Conservation (phyloP, 306 rosid species). For the Inga leiocalycina region DNA sequence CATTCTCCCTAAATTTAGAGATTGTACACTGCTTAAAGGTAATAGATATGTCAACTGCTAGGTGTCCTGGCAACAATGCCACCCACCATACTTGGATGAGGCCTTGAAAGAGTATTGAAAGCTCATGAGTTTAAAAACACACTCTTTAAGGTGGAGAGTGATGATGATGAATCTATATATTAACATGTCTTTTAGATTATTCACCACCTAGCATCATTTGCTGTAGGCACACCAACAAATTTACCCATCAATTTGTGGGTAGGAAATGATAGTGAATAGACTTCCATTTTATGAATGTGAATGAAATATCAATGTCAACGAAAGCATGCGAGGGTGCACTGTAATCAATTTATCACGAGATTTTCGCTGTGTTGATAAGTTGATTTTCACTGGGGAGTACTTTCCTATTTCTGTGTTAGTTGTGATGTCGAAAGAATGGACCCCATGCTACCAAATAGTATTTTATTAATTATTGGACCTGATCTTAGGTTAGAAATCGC, state of each 20-base stretch:
- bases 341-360: neutral
- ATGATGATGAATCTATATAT: neutral
- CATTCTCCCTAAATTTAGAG: neutral
- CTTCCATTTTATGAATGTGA: slow-evolving; percentile 5
- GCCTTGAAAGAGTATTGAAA: neutral
- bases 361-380: neutral
- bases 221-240: neutral
- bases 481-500: neutral
- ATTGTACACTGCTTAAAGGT: neutral
- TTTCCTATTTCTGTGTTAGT: neutral
- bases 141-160: neutral
- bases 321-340: neutral
- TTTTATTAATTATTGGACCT: neutral
- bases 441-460: neutral
- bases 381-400: neutral
- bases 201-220: neutral
- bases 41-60: neutral
- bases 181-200: neutral
- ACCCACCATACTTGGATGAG: too few relatives aligned
- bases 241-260: neutral
- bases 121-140: neutral
- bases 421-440: neutral
- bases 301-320: slow-evolving; percentile 3
- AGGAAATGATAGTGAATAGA: neutral
- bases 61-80: fast-evolving